Percentiles rank a stretch among this genome's conserved stretches.
phyloP scores from a whole-genome alignment of 768 basidiomycete genomes.

The Holtermanniella nyarrowii region DNA sequence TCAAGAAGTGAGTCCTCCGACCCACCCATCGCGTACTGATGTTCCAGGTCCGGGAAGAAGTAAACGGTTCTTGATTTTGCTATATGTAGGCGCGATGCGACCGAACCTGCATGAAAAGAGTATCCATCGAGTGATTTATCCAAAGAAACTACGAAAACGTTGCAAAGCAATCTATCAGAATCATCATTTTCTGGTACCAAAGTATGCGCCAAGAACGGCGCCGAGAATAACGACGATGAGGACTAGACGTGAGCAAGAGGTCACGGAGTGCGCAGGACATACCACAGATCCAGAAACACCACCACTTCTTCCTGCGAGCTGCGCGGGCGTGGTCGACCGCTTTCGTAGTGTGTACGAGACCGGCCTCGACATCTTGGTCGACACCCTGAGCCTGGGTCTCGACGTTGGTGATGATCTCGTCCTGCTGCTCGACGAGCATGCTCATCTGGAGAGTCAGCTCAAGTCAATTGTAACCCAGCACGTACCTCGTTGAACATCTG shows the following conservation, averaged over 20 bases:
- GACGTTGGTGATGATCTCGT: constrained; percentile 58
- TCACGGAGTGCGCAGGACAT: constrained; percentile 7
- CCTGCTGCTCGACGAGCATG: constrained; percentile 65
- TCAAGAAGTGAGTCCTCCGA: neutral
- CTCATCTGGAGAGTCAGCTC: constrained; percentile 52
- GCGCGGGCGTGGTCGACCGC: constrained; percentile 76
- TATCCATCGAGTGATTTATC: too few species aligned
- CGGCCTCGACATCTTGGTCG: constrained; percentile 58
- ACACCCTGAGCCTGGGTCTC: constrained; percentile 56
- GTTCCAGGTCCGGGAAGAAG: neutral
- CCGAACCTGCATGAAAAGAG: too few species aligned
- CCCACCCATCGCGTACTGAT: neutral
- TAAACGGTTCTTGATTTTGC: too few species aligned
- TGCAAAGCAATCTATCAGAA: too few species aligned
- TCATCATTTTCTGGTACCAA: constrained; percentile 15
- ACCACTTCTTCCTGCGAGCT: constrained; percentile 93
- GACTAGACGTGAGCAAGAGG: constrained; percentile 2
- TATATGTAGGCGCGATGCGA: too few species aligned
- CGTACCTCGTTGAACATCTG: constrained; percentile 73
- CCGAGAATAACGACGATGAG: constrained; percentile 17
- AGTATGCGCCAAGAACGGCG: constrained; percentile 23
- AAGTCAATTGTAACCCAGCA: neutral
- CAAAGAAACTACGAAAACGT: too few species aligned
- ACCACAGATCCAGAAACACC: constrained; percentile 57
- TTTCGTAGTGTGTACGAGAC: constrained; percentile 70